Base-by-base conservation (phyloP, 2,329 filamentous ascomycete species). In the Plectosphaerella plurivora region DNA sequence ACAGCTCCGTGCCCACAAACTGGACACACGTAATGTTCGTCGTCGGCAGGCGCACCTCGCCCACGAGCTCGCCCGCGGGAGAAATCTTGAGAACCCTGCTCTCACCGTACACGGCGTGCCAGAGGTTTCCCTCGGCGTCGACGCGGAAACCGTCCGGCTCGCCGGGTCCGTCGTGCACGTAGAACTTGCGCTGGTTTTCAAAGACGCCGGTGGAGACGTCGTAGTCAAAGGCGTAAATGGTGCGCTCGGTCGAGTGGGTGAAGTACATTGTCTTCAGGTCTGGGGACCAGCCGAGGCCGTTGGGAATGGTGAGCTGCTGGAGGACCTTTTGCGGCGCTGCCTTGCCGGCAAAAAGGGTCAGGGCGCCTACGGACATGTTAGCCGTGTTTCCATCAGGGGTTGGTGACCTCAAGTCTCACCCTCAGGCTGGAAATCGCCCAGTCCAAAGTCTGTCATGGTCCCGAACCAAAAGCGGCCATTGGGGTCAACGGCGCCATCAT, bases 31-130 rank as follows among this genome's bases (percentile, higher is more conserved):
- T 94, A 57, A 90, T 82, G 68, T 90, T 88, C 55, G 79, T 78
- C 12, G 91, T 95, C 5, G 91, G 91, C 58, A 95, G 73, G 51
- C 74, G 77, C 57, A 97, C 77, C 71, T 91, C 82, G 7, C 89
- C 91, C 5, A 92, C 75, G 28, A 96, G 70, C 61, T 84, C 73
- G 3, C 90, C 91, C 49, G 79, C 68, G 5, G 84, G 82, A 47
- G 80, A 83, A 63, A 96, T 86, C 66, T 88, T 83, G 58, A 96
- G 72, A 22, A 96, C 89, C 55, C 83, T 81, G 54, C 81, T 76
- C 56, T 87, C 88, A 51, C 91, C 91, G 65, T 90, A 94, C n/a
- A 94, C 77, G 8, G 90, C 89, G 55, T 88, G 86, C 92, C 93
- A 97, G 62, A 96, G 78, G 72, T 88, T 87, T n/a, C 91, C 91